A percentile compares a stretch with the other conserved stretches of the same genome.
These are phyloP conservation scores for Urochloa ruziziensis DNA, from an alignment of 176 grass and related monocot species.

Conservation along the genomic window DNA sequence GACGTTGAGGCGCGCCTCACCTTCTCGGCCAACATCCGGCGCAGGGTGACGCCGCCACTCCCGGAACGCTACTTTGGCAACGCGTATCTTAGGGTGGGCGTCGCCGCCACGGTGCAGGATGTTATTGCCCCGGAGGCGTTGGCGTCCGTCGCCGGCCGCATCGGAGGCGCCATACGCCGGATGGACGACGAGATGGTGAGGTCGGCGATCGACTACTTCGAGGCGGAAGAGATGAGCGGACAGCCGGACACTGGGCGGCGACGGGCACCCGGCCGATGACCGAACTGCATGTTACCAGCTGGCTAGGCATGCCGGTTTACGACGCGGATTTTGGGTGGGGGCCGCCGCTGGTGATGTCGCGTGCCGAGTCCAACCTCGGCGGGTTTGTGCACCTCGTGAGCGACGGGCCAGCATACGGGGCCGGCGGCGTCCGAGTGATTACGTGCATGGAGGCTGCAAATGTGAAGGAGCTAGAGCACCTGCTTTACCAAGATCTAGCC, in stretches of 20 bases:
- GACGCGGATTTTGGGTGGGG: conserved; percentile 59
- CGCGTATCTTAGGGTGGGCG: conserved; percentile 6
- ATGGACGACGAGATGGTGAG: conserved; percentile 39
- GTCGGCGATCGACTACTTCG: conserved; percentile 36
- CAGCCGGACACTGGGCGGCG: too few relatives aligned
- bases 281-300: conserved; percentile 28
- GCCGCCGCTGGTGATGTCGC: conserved; percentile 25
- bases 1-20: not conserved
- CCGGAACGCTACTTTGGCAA: conserved; percentile 30
- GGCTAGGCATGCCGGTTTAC: conserved; percentile 40
- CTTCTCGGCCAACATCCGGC: conserved; percentile 20
- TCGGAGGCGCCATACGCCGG: not conserved
- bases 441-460: not conserved
- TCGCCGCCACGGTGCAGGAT: not conserved
- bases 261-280: not conserved
- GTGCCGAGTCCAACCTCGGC: not conserved
- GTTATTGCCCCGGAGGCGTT: conserved; percentile 7
- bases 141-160: not conserved
- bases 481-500: not conserved
- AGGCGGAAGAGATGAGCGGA: not conserved
- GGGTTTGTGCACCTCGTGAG: conserved; percentile 24
- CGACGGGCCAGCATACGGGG: not conserved
- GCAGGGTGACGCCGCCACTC: conserved; percentile 6
- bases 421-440: not conserved
- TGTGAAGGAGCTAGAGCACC: not conserved